A percentile compares a stretch with the other conserved stretches of the same genome.
These are phyloP conservation scores for Parietichytrium sp. DNA, from an alignment of 108 stramenopile genomes.

Conservation along the genomic window DNA sequence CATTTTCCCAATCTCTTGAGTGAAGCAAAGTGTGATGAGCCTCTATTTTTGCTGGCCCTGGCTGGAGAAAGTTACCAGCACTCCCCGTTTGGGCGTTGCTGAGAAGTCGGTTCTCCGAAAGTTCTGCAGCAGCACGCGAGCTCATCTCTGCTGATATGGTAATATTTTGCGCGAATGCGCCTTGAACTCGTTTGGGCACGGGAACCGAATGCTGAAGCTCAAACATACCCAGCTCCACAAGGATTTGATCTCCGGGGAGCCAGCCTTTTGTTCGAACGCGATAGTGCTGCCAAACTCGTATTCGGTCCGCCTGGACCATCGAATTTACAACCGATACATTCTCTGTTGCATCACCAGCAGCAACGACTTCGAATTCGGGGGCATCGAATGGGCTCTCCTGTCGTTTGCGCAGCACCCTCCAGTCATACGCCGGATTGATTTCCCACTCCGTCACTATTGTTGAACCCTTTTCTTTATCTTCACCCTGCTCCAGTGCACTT, in stretches of 20 bases:
- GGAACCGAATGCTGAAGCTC: not conserved
- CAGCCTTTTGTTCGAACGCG: not conserved
- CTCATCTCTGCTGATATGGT: not conserved
- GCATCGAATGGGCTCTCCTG: not conserved
- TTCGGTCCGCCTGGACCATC: not conserved
- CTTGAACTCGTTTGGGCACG: not conserved
- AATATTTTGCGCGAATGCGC: not conserved
- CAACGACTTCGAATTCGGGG: not conserved
- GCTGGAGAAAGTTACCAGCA: not conserved
- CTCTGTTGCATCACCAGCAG: not conserved
- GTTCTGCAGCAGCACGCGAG: not conserved
- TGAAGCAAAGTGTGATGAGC: not conserved
- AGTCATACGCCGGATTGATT: not conserved
- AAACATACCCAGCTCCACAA: not conserved
- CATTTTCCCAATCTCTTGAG: not conserved
- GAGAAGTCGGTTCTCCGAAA: not conserved
- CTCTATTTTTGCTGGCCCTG: not conserved
- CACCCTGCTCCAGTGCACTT: not conserved
- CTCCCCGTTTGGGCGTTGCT: not conserved
- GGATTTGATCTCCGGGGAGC: not conserved
- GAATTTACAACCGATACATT: not conserved
- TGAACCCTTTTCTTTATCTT: too few relatives aligned
- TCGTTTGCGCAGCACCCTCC: slow-evolving; percentile 18
- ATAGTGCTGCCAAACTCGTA: not conserved
- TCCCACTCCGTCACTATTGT: not conserved